Percentiles rank a stretch among this genome's conserved stretches.
These are phyloP conservation scores for Tetrapisispora fleetii DNA, from an alignment of 805 yeast genomes.

Conservation along the genomic window DNA sequence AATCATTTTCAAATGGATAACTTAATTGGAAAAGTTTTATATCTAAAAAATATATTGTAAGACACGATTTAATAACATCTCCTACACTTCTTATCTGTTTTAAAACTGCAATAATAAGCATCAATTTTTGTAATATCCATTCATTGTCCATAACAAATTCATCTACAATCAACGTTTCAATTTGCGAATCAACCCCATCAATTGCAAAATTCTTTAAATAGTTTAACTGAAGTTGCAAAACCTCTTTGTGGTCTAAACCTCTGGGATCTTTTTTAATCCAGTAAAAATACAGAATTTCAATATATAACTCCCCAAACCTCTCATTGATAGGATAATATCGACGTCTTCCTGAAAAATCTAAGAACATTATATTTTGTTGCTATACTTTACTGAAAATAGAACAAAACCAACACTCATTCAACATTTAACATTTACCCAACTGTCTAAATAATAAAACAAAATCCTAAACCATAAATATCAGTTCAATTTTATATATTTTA, in stretches of 20 bases:
- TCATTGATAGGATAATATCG: conserved; percentile 12
- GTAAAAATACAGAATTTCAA: conserved; percentile 10
- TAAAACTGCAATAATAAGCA: conserved; percentile 8
- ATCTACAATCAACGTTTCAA: conserved; percentile 8
- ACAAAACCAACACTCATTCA: too few relatives aligned
- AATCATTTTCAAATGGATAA: not conserved
- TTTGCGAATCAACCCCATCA: not conserved
- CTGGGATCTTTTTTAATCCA: not conserved
- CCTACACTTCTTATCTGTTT: conserved; percentile 10
- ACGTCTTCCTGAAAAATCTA: conserved; percentile 18
- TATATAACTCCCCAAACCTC: conserved; percentile 12
- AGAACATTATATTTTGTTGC: conserved; percentile 8
- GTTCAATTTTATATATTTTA: too few relatives aligned
- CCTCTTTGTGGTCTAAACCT: not conserved
- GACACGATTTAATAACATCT: conserved; percentile 9
- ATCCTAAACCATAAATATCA: too few relatives aligned
- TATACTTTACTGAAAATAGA: too few relatives aligned
- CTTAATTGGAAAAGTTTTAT: not conserved
- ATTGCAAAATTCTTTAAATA: not conserved
- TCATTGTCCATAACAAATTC: conserved; percentile 6
- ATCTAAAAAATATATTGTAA: conserved; percentile 14
- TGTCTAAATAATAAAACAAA: too few relatives aligned
- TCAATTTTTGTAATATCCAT: conserved; percentile 8
- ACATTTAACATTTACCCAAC: too few relatives aligned
- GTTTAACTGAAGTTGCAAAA: not conserved